Evolutionary conservation across 2,329 filamentous ascomycete species (phyloP), one percentile per base, ranked within the genome.

Genomic region (Epichloe baconii): DNA sequence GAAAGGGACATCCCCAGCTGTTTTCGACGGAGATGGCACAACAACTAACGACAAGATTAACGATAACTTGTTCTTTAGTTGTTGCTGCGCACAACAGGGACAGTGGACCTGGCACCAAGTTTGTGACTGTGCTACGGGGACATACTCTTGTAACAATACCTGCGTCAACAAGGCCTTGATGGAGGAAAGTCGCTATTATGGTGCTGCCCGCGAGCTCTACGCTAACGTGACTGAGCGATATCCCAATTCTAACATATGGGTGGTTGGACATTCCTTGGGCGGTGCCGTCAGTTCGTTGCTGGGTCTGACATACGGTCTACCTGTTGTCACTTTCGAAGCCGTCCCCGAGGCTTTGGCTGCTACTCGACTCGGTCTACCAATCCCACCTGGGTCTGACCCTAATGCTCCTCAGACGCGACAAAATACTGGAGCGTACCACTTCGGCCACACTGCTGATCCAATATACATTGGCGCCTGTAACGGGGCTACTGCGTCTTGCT

Each of bases 41-140:
- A 97, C 91, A 0, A 95, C 89, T 26, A 95, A 95, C 59, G 93
- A 98, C 71, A 98, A 98, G 71, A 75, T 90, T 62, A 98, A 97
- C 65, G 93, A 98, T 68, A 98, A 98, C 64, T 75, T 98, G 10
- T 95, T 95, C 68, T 96, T 96, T 71, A 95, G 90, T 63, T 98
- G 93, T 70, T 98, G 93, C 68, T 98, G 93, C 68, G 93, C 82
- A 4, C 89, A 96, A 68, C 90, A 94, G 60, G 89, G 90, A 0
- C 88, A 89, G 56, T 89, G 83, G 70, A 81, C 89, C 15, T 96
- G 89, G 84, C 83, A 86, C 54, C 85, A 94, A 64, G 89, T 95
- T 51, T 98, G 93, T 68, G 86, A 95, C 65, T 98, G 93, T 65
- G 88, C 89, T 55, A 87, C 86, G 2, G 80, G 82, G 11, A 88